phyloP scores from a whole-genome alignment of 352 stramenopile genomes.

The Globisporangium spiculum region DNA sequence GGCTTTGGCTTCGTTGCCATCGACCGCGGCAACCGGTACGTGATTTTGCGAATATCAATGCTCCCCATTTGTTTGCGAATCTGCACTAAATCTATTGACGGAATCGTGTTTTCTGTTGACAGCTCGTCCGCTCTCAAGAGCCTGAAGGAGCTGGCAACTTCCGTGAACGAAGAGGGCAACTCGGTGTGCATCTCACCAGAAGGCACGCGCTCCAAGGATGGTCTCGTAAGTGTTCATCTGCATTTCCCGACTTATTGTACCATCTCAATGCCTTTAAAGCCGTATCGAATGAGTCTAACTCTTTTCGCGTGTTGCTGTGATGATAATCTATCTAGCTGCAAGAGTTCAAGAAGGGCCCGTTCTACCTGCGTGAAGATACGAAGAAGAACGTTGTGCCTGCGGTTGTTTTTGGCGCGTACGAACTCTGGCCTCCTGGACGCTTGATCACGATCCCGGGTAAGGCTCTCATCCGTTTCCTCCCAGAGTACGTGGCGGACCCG shows the following conservation, averaged over 20 bases:
- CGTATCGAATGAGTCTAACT: background rate
- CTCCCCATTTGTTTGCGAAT: background rate
- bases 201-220: constrained; percentile 80
- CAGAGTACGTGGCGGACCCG: constrained; percentile 63
- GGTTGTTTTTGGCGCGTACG: constrained; percentile 78
- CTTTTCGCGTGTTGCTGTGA: background rate
- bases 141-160: constrained; percentile 61
- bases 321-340: constrained; percentile 41
- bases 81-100: too few species aligned
- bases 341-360: constrained; percentile 87
- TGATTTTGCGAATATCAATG: constrained; percentile 7
- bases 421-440: constrained; percentile 74
- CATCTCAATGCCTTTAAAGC: background rate
- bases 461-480: constrained; percentile 72
- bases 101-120: background rate
- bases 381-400: constrained; percentile 80
- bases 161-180: constrained; percentile 67
- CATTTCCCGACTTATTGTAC: background rate
- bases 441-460: constrained; percentile 73
- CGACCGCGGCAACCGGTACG: constrained; percentile 66
- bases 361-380: constrained; percentile 80
- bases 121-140: constrained; percentile 64
- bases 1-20: constrained; percentile 80
- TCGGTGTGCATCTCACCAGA: constrained; percentile 84
- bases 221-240: constrained; percentile 33